Evolutionary conservation across 345 rosid genomes (phyloP).

Genomic region (Gossypium rotundifolium): DNA sequence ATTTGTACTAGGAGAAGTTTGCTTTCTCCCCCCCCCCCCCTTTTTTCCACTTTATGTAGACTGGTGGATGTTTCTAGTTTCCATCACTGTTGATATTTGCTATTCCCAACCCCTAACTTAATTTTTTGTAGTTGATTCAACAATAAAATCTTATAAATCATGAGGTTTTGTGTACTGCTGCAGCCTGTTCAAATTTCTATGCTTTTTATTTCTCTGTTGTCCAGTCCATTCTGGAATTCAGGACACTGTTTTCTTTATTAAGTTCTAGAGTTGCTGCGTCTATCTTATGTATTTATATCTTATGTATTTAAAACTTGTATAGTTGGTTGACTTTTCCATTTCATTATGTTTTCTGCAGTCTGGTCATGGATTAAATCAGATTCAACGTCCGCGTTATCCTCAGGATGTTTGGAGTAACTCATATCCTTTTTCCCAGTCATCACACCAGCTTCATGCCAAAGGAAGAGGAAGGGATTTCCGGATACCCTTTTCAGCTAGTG

Average conservation of each 20-base stretch:
- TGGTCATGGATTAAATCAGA: constrained; percentile 32
- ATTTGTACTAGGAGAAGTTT: not conserved
- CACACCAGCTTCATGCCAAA: constrained; percentile 32
- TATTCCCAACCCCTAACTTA: not conserved
- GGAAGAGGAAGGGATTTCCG: constrained; percentile 44
- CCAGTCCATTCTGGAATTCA: not conserved
- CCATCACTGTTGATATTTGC: not conserved
- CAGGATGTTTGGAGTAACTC: constrained; percentile 46
- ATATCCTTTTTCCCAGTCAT: constrained; percentile 33
- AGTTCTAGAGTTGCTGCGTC: not conserved
- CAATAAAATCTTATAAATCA: not conserved
- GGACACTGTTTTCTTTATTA: not conserved
- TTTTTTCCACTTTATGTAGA: not conserved
- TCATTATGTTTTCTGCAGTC: constrained; percentile 35
- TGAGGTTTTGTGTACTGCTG: not conserved
- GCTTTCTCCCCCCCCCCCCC: not conserved
- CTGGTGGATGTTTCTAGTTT: not conserved
- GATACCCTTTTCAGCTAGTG: constrained; percentile 37
- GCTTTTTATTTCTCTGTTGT: not conserved
- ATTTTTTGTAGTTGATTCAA: not conserved
- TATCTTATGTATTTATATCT: constrained; percentile 2
- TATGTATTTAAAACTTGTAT: not conserved
- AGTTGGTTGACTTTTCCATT: not conserved
- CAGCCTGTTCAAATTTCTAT: not conserved
- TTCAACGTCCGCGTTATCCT: constrained; percentile 27